Base-by-base conservation (phyloP, 1,284 basidiomycete genomes). In the Trametes pubescens region DNA sequence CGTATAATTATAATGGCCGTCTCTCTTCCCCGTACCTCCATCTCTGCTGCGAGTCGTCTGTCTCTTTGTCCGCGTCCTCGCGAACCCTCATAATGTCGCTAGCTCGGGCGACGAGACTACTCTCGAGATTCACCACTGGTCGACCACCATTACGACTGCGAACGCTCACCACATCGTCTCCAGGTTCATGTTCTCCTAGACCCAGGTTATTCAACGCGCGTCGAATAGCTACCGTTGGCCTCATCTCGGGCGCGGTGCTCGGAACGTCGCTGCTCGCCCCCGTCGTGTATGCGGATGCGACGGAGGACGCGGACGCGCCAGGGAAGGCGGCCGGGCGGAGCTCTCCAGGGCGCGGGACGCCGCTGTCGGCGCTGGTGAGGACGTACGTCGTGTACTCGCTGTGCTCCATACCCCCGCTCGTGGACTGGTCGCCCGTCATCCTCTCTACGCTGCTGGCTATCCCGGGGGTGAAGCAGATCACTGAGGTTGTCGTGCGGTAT, bases 321-420 rank as follows among this genome's bases (percentile, higher is more conserved):
- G 52, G 29, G 7, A 48, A 43, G 24, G 47, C 29, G 29, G 8
- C 54, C 26, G 47, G 40, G 51, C 52, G 51, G 38, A 65, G 21
- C 26, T 35, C 18, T 2, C 35, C 22, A 21, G 22, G 48, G 13
- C 32, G 40, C 34, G 65, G 37, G 21, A 60, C 68, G 4, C 70
- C 80, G 1, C 82, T 76, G 60, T 85, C 77, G 4, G 73, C 79
- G 29, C 81, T 91, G 32, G 59, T 89, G 43, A 86, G 94, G 61
- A 80, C 92, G 4, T 96, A 95, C 72, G 74, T 90, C 54, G 94
- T 96, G 38, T 97, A 92, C 78, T 84, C 90, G 8, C 81, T 93
- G 73, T 93, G 91, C 74, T 93, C 92, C 7, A 80, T 93, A 35
- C 92, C 95, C 2, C 72, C 81, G 0, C 77, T 98, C n/a, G 91